These are phyloP conservation scores for Hymenoscyphus occultus DNA, from an alignment of 2,329 filamentous ascomycete species.

Conservation along the genomic window DNA sequence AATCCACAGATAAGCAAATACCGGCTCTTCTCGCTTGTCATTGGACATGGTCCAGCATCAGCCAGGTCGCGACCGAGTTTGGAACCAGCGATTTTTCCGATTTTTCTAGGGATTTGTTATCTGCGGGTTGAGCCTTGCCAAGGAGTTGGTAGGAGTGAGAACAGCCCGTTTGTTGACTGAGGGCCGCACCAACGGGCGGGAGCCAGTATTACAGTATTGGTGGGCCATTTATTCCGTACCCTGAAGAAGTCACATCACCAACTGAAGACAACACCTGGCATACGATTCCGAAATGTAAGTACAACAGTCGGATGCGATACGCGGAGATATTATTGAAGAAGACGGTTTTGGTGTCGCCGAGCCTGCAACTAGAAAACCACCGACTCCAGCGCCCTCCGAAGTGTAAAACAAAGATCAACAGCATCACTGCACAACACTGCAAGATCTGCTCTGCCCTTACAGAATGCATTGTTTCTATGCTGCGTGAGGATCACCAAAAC, in stretches of 20 bases:
- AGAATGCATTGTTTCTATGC: neutral
- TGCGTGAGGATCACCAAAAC: neutral
- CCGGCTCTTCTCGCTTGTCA: neutral
- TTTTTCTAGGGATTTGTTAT: neutral
- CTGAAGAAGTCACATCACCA: too few species aligned
- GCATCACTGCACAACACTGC: neutral
- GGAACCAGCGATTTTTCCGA: neutral
- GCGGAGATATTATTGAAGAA: neutral
- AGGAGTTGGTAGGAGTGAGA: neutral
- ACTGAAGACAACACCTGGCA: neutral
- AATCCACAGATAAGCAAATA: constrained; percentile 2
- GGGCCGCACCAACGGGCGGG: neutral
- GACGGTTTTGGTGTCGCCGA: neutral
- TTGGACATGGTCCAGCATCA: neutral
- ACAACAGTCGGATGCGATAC: neutral
- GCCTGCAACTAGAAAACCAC: neutral
- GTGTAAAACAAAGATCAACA: neutral
- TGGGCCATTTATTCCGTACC: too few species aligned
- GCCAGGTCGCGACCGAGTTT: neutral
- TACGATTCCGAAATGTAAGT: neutral
- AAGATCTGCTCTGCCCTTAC: neutral
- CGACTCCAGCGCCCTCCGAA: neutral
- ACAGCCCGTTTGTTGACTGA: neutral
- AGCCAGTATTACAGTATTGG: neutral
- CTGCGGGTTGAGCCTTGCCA: constrained; percentile 3